Evolutionary conservation across 75 land plant species (phyloP).

Genomic region (Larix kaempferi): DNA sequence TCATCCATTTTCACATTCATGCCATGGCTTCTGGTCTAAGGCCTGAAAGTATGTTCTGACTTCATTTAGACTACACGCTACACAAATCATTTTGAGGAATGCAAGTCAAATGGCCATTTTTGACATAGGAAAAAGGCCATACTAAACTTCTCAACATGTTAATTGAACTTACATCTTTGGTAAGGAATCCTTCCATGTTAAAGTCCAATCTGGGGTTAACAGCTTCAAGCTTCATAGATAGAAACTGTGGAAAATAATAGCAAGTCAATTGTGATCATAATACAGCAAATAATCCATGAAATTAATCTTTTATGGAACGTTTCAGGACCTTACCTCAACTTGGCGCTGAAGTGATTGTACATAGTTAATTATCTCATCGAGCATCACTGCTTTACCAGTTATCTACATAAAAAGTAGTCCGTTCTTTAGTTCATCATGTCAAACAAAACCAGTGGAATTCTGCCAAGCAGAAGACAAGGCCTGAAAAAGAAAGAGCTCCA

Average conservation of each 20-base stretch:
- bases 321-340: conserved; percentile 41
- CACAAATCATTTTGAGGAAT: not conserved
- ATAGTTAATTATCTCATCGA: conserved; percentile 75
- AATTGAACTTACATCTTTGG: conserved; percentile 26
- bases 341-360: conserved; percentile 66
- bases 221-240: conserved; percentile 47
- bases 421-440: conserved; percentile 4
- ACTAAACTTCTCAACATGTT: not conserved
- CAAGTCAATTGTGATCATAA: not conserved
- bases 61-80: not conserved
- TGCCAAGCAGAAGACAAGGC: not conserved
- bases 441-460: not conserved
- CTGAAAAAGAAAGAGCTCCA: not conserved
- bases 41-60: not conserved
- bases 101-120: not conserved
- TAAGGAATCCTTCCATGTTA: conserved; percentile 25
- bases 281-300: not conserved
- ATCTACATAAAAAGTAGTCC: conserved; percentile 21
- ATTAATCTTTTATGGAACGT: not conserved
- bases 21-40: no score
- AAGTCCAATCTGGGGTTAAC: conserved; percentile 34
- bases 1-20: not conserved
- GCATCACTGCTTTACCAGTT: conserved; percentile 71
- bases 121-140: not conserved
- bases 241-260: conserved; percentile 20